phyloP scores from a whole-genome alignment of 2,329 filamentous ascomycete species.

The Phyllosticta citrichinensis region DNA sequence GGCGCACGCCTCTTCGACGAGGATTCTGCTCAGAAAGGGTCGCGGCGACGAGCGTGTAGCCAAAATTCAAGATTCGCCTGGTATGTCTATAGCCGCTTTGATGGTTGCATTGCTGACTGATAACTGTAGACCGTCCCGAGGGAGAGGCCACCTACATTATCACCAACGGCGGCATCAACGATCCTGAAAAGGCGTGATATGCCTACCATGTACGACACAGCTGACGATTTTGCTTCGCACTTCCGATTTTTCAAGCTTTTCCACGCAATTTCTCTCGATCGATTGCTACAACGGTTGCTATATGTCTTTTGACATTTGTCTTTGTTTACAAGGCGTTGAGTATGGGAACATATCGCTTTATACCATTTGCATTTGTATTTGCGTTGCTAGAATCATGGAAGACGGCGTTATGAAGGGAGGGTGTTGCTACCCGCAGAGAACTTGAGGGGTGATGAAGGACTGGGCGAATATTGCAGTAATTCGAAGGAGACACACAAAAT shows the following conservation, averaged over 20 bases:
- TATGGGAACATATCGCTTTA: not conserved
- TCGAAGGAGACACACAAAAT: too few species aligned
- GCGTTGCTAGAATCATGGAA: not conserved
- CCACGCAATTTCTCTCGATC: not conserved
- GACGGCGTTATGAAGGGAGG: not conserved
- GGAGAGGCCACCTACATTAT: constrained; percentile 61
- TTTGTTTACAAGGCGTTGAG: not conserved
- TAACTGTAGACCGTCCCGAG: constrained; percentile 51
- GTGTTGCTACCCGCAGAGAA: not conserved
- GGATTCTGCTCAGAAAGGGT: constrained; percentile 57
- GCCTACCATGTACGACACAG: not conserved
- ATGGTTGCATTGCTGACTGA: not conserved
- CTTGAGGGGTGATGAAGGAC: not conserved
- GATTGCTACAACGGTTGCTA: not conserved
- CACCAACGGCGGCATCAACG: constrained; percentile 57
- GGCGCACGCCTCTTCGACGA: constrained; percentile 57
- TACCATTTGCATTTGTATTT: not conserved
- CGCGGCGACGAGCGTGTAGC: constrained; percentile 60
- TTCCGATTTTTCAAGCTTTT: not conserved
- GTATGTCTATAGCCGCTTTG: constrained; percentile 28
- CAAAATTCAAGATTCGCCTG: constrained; percentile 58
- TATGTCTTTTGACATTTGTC: not conserved
- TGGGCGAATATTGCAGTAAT: too few species aligned
- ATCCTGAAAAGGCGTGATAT: constrained; percentile 50
- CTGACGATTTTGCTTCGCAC: not conserved